These are phyloP conservation scores for Cochlearia excelsa DNA, from an alignment of 345 rosid genomes.

Conservation along the genomic window DNA sequence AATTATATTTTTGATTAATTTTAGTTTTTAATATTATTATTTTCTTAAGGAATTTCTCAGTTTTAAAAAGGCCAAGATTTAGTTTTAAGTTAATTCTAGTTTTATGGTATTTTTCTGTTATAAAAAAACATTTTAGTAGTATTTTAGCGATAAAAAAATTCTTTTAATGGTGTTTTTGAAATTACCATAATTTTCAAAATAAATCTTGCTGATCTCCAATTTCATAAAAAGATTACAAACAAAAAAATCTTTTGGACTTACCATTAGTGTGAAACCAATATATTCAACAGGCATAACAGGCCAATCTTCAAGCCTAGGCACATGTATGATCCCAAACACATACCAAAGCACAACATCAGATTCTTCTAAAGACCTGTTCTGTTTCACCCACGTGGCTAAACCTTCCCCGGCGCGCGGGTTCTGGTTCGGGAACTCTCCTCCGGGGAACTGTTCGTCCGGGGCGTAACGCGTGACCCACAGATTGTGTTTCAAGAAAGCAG, in stretches of 20 bases:
- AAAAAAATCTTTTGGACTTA: conserved; percentile 24
- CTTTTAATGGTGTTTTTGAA: background rate
- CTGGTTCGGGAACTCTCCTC: conserved; percentile 93
- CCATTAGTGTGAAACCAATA: conserved; percentile 85
- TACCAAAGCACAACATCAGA: conserved; percentile 80
- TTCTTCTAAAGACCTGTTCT: conserved; percentile 72
- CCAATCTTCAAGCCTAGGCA: conserved; percentile 94
- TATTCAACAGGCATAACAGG: conserved; percentile 90
- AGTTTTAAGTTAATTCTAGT: no score
- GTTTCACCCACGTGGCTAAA: conserved; percentile 75
- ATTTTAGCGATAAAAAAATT: no score
- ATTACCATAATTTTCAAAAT: background rate
- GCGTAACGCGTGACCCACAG: conserved; percentile 84
- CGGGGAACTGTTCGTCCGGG: conserved; percentile 67
- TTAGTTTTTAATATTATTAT: no score
- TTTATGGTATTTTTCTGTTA: no score
- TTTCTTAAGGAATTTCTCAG: no score
- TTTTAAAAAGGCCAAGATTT: no score
- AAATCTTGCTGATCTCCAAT: no score
- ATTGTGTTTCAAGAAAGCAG: conserved; percentile 79
- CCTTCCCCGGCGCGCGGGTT: conserved; percentile 89
- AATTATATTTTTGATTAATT: no score
- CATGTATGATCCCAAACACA: conserved; percentile 83
- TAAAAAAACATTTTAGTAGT: no score
- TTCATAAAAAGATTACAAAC: no score